Evolutionary conservation across 805 yeast species (phyloP), one percentile per base, ranked within the genome.

Genomic region (Saccharomyces mikatae): DNA sequence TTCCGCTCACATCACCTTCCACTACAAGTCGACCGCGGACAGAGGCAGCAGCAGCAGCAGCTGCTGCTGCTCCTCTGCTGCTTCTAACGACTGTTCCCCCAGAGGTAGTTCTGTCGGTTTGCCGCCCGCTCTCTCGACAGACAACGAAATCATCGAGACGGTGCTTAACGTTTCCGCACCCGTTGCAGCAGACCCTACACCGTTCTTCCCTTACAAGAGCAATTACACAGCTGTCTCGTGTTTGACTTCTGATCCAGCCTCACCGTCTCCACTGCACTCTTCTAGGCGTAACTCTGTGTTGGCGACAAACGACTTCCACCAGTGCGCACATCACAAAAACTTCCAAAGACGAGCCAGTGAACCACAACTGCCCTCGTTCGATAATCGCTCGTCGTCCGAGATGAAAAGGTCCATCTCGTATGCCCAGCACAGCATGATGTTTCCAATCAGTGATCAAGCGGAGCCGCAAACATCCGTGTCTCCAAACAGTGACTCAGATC

Each of bases 1-100:
- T 29, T 55, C 58, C 24, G 58, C 58, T 6, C 58, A 55, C 47
- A 48, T 55, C 14, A 55, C 58, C 22, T 51, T 55, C 8, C 58
- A 55, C 46, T 55, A 55, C 41, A 32, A 31, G 47, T n/a, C 47
- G 28, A 47, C 13, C 9, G 21, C 28, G 14, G 46, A 21, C 47
- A 21, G 26, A 31, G 41, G 47, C 47, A 31, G 28, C 52, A 31
- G 28, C 52, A 49, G 46, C 8, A 30, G 47, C 47, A 24, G 47
- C 48, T 14, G 48, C 48, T 22, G 14, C 48, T 14, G 32, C 14
- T 46, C 48, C 21, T 28, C 28, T 9, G 48, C 30, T 17, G 9
- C 30, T 13, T 27, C 30, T 1, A 17, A 10, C 30, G 11, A 11
- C 31, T 17, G 48, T 31, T 26, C 30, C 14, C 48, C 30, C 48